phyloP scores from a whole-genome alignment of 805 yeast genomes.

The Teunomyces kruisii region DNA sequence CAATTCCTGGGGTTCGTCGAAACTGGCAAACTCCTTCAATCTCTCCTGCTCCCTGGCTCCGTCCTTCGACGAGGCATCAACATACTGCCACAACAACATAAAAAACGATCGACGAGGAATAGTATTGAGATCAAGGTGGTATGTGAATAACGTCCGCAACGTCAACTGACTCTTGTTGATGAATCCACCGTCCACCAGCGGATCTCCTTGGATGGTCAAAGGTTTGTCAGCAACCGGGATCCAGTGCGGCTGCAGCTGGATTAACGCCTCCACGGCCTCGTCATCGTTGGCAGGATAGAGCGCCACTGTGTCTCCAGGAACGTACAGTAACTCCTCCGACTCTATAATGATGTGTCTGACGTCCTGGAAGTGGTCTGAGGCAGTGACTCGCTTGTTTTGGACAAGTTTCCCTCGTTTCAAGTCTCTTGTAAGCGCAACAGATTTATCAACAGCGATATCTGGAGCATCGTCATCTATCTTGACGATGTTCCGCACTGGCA shows the following conservation, averaged over 20 bases:
- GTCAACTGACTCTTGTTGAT: constrained; percentile 54
- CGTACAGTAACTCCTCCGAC: constrained; percentile 36
- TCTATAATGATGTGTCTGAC: constrained; percentile 63
- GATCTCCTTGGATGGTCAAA: constrained; percentile 38
- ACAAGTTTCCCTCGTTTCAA: constrained; percentile 46
- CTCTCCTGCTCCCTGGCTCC: constrained; percentile 77
- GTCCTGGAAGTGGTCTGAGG: constrained; percentile 81
- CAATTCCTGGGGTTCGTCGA: constrained; percentile 76
- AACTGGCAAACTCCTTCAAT: constrained; percentile 67
- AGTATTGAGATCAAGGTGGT: constrained; percentile 79
- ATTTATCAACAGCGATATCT: constrained; percentile 2
- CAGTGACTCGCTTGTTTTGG: constrained; percentile 62
- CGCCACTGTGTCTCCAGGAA: constrained; percentile 81
- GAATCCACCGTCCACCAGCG: constrained; percentile 57
- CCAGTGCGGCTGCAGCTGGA: constrained; percentile 73
- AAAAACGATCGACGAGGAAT: constrained; percentile 87
- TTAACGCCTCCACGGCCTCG: constrained; percentile 59
- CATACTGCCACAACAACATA: constrained; percentile 67
- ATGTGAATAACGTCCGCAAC: constrained; percentile 65
- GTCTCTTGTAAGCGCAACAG: constrained; percentile 15
- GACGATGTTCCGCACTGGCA: constrained; percentile 27
- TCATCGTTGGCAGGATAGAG: constrained; percentile 74
- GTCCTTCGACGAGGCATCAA: constrained; percentile 42
- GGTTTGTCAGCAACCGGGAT: constrained; percentile 63
- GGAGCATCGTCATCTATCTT: constrained; percentile 20